A percentile compares a stretch with the other conserved stretches of the same genome.
Conservation (phyloP, 345 rosid species). For the Syzygium grande region DNA sequence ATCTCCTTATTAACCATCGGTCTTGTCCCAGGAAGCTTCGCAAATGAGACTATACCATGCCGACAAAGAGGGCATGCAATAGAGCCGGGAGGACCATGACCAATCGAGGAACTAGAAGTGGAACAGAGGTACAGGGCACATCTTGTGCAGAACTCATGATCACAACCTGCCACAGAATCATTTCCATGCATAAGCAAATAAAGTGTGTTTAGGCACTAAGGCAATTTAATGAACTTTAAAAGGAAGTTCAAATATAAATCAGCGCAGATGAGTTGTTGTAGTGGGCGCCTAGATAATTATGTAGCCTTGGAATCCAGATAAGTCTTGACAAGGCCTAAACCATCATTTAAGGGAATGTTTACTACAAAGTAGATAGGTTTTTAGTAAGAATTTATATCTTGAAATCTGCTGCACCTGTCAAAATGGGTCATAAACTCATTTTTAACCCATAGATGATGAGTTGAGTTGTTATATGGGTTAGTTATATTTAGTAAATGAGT, state of each 20-base stretch:
- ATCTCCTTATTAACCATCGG: slow-evolving; percentile 24
- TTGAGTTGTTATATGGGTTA: too few species aligned
- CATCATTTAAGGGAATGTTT: not conserved
- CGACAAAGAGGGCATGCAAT: slow-evolving; percentile 92
- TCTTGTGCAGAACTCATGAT: slow-evolving; percentile 78
- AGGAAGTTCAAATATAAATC: not conserved
- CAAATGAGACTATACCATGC: slow-evolving; percentile 72
- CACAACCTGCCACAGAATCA: slow-evolving; percentile 52
- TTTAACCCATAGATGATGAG: too few species aligned
- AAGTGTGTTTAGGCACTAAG: not conserved
- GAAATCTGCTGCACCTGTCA: not conserved
- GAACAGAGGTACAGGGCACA: slow-evolving; percentile 89
- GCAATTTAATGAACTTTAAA: not conserved
- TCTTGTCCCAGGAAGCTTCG: slow-evolving; percentile 46
- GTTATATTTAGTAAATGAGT: too few species aligned
- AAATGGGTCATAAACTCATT: too few species aligned
- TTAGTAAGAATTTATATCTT: not conserved
- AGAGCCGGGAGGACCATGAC: slow-evolving; percentile 56
- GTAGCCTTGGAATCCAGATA: not conserved
- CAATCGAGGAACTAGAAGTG: slow-evolving; percentile 37
- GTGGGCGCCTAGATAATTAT: not conserved
- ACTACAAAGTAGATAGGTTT: not conserved
- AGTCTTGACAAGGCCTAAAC: not conserved
- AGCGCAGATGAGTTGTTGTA: not conserved
- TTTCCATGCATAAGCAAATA: not conserved